phyloP scores from a whole-genome alignment of 2,329 filamentous ascomycete species.

The Colletotrichum acutatum region DNA sequence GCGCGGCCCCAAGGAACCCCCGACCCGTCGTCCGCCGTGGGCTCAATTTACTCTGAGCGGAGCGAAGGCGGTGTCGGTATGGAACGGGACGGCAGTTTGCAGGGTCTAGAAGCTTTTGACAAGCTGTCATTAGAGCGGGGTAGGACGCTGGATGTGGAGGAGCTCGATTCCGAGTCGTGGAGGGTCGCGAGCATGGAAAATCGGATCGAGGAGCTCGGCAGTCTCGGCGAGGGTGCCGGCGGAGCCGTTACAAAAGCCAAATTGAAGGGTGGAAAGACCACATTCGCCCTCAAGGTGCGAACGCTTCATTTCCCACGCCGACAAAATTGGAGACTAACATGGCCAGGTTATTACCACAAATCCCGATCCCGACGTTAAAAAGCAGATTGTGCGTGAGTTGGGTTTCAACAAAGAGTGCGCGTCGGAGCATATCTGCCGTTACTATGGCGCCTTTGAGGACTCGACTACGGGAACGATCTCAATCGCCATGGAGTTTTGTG shows the following conservation, averaged over 20 bases:
- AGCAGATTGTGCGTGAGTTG: slow-evolving; percentile 95
- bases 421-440: slow-evolving; percentile 95
- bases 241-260: slow-evolving; percentile 93
- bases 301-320: slow-evolving; percentile 34
- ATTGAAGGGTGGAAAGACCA: slow-evolving; percentile 89
- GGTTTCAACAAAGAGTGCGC: slow-evolving; percentile 98
- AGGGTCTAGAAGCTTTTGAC: slow-evolving; percentile 81
- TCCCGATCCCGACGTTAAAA: slow-evolving; percentile 97
- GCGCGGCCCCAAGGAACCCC: slow-evolving; percentile 75
- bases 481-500: slow-evolving; percentile 99
- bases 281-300: slow-evolving; percentile 92
- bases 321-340: slow-evolving; percentile 1
- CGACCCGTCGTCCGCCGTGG: slow-evolving; percentile 89
- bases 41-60: slow-evolving; percentile 83
- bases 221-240: slow-evolving; percentile 92
- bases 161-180: slow-evolving; percentile 96
- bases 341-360: slow-evolving; percentile 94
- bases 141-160: slow-evolving; percentile 87
- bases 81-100: slow-evolving; percentile 85
- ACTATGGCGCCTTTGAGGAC: slow-evolving; percentile 97
- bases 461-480: slow-evolving; percentile 96
- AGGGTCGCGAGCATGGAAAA: slow-evolving; percentile 90
- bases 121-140: slow-evolving; percentile 85
- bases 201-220: slow-evolving; percentile 88
- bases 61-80: slow-evolving; percentile 80